Evolutionary conservation across 495 filamentous ascomycete genomes (phyloP), one percentile per base, ranked within the genome.

Genomic region (Penicillium mononematosum): DNA sequence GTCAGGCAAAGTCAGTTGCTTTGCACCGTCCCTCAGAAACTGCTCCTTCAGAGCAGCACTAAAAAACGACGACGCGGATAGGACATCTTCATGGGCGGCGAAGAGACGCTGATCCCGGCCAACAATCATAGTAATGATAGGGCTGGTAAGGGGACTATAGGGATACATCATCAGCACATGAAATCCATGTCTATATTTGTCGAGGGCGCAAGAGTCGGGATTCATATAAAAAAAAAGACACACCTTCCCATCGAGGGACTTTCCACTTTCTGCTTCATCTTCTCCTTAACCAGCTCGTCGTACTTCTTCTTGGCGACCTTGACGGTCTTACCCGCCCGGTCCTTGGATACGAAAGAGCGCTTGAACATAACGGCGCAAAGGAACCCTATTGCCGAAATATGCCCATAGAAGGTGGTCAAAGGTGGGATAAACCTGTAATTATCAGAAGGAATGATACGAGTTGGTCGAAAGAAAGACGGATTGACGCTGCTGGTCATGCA

Each of bases 101-200:
- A 88, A 88, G 70, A 96, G 80, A 61, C 91, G 88, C 69, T 86
- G 84, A 58, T 95, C 91, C 47, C 71, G 75, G 34, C 92, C 90
- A 62, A 96, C 86, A 64, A 88, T 80, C 65, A 96, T 76, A 50
- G 90, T 93, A 69, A 96, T 76, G 73, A 96, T 93, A 60, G 89
- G 86, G 59, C 88, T 90, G 57, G 85, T 80, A 70, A 86, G 78
- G 63, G 78, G 79, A 70, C 83, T 86, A 67, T 44, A 20, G 4
- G n/a, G 1, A 20, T 3, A 32, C 10, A 48, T 20, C 11, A 11
- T 47, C 27, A 48, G 45, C 14, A 29, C 10, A 17, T 5, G 48
- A 42, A 29, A n/a, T 48, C 7, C 53, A 20, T 56, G 25, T 45
- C 36, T 6, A 39, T 39, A n/a, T 39, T 17, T 39, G 17, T 29